Conservation (phyloP, 2,329 filamentous ascomycete species). For the Penicillium corylophilum region DNA sequence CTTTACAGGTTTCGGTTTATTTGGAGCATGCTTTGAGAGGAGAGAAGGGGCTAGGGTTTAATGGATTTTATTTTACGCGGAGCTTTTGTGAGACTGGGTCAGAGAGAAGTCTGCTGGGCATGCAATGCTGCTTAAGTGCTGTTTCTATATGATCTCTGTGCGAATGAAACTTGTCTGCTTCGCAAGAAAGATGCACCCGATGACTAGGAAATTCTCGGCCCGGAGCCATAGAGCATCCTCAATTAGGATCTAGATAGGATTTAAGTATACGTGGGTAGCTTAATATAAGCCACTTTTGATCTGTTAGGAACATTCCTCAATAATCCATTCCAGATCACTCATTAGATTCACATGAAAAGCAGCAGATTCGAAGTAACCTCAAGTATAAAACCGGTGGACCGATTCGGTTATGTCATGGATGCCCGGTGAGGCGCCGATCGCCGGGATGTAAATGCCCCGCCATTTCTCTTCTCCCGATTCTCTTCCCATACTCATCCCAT, state of each 20-base stretch:
- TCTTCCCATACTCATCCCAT: constrained; percentile 9
- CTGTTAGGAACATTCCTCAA: neutral
- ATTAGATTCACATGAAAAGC: neutral
- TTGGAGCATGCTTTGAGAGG: neutral
- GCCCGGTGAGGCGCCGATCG: constrained; percentile 12
- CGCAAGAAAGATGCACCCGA: neutral
- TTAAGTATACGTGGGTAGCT: neutral
- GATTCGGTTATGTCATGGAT: constrained; percentile 14
- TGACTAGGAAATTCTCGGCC: neutral
- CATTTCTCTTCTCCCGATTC: constrained; percentile 17
- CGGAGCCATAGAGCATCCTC: neutral
- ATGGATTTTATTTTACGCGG: neutral
- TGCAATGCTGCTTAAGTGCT: too few relatives aligned
- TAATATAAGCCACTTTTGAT: neutral
- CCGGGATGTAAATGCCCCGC: constrained; percentile 20
- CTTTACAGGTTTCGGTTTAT: neutral
- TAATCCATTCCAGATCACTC: neutral
- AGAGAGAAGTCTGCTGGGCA: neutral
- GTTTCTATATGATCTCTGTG: neutral
- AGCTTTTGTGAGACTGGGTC: neutral
- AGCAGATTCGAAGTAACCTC: neutral
- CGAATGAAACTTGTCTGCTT: neutral
- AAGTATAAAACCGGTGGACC: constrained; percentile 2
- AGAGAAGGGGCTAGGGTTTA: neutral
- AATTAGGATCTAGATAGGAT: neutral